A percentile compares a stretch with the other conserved stretches of the same genome.
phyloP scores from a whole-genome alignment of 2,329 filamentous ascomycete genomes.

The Paracoccidioides lutzii region DNA sequence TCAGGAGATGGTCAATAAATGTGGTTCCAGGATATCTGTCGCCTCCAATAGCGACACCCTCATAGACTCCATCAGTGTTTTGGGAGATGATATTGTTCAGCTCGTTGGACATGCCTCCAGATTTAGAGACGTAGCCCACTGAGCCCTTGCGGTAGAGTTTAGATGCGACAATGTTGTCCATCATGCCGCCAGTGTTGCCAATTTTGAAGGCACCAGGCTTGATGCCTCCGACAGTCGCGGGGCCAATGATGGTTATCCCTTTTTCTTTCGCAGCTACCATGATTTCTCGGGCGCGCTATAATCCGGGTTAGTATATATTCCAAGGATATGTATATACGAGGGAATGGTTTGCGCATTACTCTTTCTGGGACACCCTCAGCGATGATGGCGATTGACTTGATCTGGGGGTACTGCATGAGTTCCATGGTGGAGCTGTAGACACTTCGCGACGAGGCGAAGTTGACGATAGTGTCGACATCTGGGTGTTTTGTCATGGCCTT shows the following conservation, averaged over 20 bases:
- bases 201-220: slow-evolving; percentile 99
- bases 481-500: slow-evolving; percentile 95
- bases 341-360: slow-evolving; percentile 40
- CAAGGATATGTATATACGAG: not conserved
- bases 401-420: slow-evolving; percentile 91
- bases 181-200: slow-evolving; percentile 99
- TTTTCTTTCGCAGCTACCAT: slow-evolving; percentile 94
- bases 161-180: slow-evolving; percentile 99
- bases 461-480: slow-evolving; percentile 95
- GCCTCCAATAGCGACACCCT: slow-evolving; percentile 98
- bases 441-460: slow-evolving; percentile 97
- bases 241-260: slow-evolving; percentile 97
- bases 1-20: slow-evolving; percentile 95
- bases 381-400: slow-evolving; percentile 98
- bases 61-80: slow-evolving; percentile 94
- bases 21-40: slow-evolving; percentile 98
- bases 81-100: slow-evolving; percentile 98
- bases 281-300: slow-evolving; percentile 92
- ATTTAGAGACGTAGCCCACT: slow-evolving; percentile 99
- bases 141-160: slow-evolving; percentile 99
- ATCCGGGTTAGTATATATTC: slow-evolving; percentile 2
- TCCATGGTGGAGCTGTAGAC: slow-evolving; percentile 99
- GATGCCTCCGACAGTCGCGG: slow-evolving; percentile 96
- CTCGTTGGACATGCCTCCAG: slow-evolving; percentile 99
- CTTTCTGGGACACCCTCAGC: slow-evolving; percentile 98